phyloP scores from a whole-genome alignment of 371 early-diverging fungal genomes.

The Entomophthora muscae region DNA sequence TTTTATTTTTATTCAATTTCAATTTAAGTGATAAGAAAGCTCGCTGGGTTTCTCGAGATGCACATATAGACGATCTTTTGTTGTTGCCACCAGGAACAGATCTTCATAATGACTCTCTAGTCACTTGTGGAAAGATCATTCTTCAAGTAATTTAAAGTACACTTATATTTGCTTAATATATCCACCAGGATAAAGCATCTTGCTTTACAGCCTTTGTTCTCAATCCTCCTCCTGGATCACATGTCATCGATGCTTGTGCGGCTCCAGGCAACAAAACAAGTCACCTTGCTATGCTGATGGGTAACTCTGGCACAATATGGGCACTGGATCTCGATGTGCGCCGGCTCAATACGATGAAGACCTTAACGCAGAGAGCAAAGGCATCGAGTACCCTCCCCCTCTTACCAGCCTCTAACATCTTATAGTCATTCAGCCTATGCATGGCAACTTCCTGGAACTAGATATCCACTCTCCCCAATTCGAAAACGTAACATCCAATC shows the following conservation, averaged over 20 bases:
- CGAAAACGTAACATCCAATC: conserved; percentile 19
- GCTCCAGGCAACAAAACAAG: conserved; percentile 99
- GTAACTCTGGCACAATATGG: conserved; percentile 68
- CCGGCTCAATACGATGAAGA: conserved; percentile 58
- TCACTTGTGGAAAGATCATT: conserved; percentile 54
- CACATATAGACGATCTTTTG: conserved; percentile 59
- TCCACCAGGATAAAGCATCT: conserved; percentile 70
- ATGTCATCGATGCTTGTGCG: conserved; percentile 93
- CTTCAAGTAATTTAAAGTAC: conserved; percentile 41
- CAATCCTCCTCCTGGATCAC: conserved; percentile 40
- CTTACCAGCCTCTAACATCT: neutral
- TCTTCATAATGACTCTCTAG: conserved; percentile 58
- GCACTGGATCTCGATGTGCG: conserved; percentile 81
- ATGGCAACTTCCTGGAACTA: conserved; percentile 42
- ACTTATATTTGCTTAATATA: neutral
- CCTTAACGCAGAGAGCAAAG: conserved; percentile 53
- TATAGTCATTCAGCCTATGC: conserved; percentile 26
- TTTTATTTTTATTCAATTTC: neutral
- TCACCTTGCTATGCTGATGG: conserved; percentile 74
- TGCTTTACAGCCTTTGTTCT: conserved; percentile 93
- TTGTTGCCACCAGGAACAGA: conserved; percentile 70
- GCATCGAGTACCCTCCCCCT: conserved; percentile 50
- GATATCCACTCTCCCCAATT: conserved; percentile 40
- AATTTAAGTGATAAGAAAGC: conserved; percentile 7
- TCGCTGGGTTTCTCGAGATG: conserved; percentile 33